Base-by-base conservation (phyloP, 305 asterid genomes). In the Nicotiana rustica region DNA sequence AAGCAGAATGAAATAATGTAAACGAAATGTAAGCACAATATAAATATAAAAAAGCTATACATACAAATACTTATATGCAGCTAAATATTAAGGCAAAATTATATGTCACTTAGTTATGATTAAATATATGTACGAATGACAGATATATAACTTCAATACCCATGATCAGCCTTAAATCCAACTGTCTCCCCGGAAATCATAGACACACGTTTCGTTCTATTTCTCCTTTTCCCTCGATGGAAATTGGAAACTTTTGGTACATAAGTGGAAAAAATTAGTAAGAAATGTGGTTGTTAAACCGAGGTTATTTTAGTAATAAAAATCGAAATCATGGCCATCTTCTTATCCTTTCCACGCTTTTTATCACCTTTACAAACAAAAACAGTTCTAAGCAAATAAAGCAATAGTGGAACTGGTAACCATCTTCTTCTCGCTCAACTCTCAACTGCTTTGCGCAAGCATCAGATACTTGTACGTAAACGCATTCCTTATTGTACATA, bases 251-350 rank as follows among this genome's bases (percentile, higher is more conserved):
- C 2, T 44, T 44, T 8, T 9, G 13, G 13, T 8, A 44, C 52
- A 44, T 8, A 44, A 55, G 2, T 15, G 19, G 18, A 25, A 47
- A 65, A 25, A 38, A 78, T 44, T 44, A 4, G 19, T 6, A 29
- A 29, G 31, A 7, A 2, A 3, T 41, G 49, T 41, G 12, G 49
- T 8, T 41, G 49, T 41, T 41, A 41, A 44, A 7, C 52, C 0
- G 14, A 67, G 76, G 87, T 62, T 68, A 82, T 29, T 67, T 85
- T 62, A 13, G 88, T 75, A 85, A 70, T 79, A 61, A 79, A 15
- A 1, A 47, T 38, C 6, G 38, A 82, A 62, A 52, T 64, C 62
- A 82, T 21, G 49, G 15, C 61, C 68, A 12, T 17, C 36, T 35
- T 65, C 76, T 25, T 21, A n/a, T 6, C 56, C 65, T 36, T 35